Base-by-base conservation (phyloP, 108 stramenopile species). In the Schizochytrium sp. region DNA sequence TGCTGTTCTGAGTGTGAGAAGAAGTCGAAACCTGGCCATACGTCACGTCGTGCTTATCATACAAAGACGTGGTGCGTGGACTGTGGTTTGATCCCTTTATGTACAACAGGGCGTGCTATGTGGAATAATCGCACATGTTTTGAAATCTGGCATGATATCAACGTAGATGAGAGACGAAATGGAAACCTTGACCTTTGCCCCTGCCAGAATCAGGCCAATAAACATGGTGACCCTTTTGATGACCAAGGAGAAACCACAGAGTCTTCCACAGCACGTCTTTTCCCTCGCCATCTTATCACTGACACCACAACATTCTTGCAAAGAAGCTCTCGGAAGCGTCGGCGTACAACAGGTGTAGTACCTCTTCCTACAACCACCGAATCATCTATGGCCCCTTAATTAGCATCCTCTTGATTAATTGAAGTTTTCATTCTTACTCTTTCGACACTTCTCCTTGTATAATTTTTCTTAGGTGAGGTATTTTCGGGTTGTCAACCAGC, bases 51-150 rank as follows among this genome's bases (percentile, higher is more conserved):
- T 5, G 76, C 76, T 10, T 83, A 55, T 42, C 50, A 49, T 83
- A 83, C 76, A n/a, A 83, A 83, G 13, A 49, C 47, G 47, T 83
- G 76, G 76, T 83, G 76, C 47, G 53, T 55, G 5, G 76, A 83
- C 47, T 83, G 76, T 50, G 76, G 76, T 1, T 38, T 49, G n/a
- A 55, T 83, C 38, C 76, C 76, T 17, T 40, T 83, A n/a, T 83
- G 76, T 2, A 83, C 53, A 5, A 55, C 50, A 38, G 76, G 50
- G 12, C 76, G 76, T 5, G 53, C 47, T 5, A 83, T 83, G 76
- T 83, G 76, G 76, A 55, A 55, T 3, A 83, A 83, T 53, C 8
- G 53, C 5, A 55, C 76, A 47, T 83, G 76, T 53, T 83, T 83
- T 83, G 50, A 83, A 42, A 53, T 83, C 13, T 83, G 47, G 47